Percentiles rank a stretch among this genome's conserved stretches.
Evolutionary conservation across 2,329 filamentous ascomycete genomes (phyloP).

Genomic region (Lachnellula arida): DNA sequence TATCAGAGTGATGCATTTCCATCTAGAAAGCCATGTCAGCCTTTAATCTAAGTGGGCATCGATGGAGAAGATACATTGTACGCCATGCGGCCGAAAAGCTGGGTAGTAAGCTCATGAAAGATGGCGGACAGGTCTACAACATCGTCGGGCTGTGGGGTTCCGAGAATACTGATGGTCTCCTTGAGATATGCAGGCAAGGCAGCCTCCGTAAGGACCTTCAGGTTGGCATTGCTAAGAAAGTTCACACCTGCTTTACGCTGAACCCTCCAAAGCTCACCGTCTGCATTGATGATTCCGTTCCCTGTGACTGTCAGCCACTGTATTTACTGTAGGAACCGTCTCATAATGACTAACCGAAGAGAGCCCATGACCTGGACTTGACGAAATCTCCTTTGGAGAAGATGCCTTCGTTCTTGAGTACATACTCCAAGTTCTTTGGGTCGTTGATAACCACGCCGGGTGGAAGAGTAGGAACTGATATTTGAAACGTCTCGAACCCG

Average conservation of each 20-base stretch:
- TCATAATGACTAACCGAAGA: slow-evolving; percentile 45
- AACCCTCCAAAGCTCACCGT: slow-evolving; percentile 57
- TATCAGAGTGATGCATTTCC: slow-evolving; percentile 59
- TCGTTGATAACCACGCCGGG: slow-evolving; percentile 60
- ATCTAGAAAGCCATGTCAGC: slow-evolving; percentile 38
- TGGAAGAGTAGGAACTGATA: slow-evolving; percentile 58
- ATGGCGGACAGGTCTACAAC: slow-evolving; percentile 53
- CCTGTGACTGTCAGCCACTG: slow-evolving; percentile 32
- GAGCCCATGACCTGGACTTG: slow-evolving; percentile 53
- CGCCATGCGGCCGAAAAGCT: slow-evolving; percentile 63
- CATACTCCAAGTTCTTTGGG: slow-evolving; percentile 56
- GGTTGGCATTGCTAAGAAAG: slow-evolving; percentile 54
- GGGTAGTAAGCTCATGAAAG: slow-evolving; percentile 60
- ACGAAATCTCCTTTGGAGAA: slow-evolving; percentile 62
- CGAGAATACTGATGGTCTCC: slow-evolving; percentile 34
- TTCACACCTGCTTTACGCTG: slow-evolving; percentile 58
- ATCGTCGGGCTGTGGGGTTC: slow-evolving; percentile 32
- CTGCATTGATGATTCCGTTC: slow-evolving; percentile 62
- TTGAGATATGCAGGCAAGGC: slow-evolving; percentile 51
- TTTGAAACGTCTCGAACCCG: slow-evolving; percentile 56
- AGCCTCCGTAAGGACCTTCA: slow-evolving; percentile 52
- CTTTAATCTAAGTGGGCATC: background rate
- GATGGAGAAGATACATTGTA: slow-evolving; percentile 44
- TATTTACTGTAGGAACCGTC: background rate
- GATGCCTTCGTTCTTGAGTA: slow-evolving; percentile 55